Base-by-base conservation (phyloP, 441 rosid species). In the Pelargonium cotyledonis region DNA sequence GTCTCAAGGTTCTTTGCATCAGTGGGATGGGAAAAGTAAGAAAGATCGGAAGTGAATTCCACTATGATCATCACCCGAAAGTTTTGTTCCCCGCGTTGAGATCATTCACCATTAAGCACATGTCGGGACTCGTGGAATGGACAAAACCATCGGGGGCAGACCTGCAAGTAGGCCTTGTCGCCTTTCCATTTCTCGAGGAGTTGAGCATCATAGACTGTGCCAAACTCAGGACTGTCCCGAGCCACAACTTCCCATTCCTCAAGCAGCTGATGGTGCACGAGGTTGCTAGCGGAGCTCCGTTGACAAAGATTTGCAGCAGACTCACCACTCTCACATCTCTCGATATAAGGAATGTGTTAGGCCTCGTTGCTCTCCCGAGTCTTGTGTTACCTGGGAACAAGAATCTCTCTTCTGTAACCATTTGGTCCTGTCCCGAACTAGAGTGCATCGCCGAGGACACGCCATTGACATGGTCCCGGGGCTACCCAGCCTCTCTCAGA, bases 121-220 rank as follows among this genome's bases (percentile, higher is more conserved):
- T 63, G 73, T 8, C 18, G 0, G 23, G 8, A 9, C 15, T 46
- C 5, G 67, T 62, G 47, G 73, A 62, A 38, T 70, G 73, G 68
- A 21, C 58, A n/a, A 18, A 15, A 6, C 55, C 18, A 23, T 55
- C 67, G 8, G 44, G 8, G 14, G 15, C n/a, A 65, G 47, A 3
- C 21, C 21, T 6, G 29, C 29, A 26, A 26, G 29, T 26, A 26
- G 29, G 29, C 1, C 46, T 18, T 8, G 18, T 63, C 49, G 55
- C 66, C 55, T 78, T 78, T 66, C 80, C 82, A 65, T 19, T n/a
- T 29, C 76, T 76, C 1, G 62, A 65, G 62, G 63, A 63, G 7
- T 65, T 80, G 53, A 5, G 26, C 1, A 69, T 76, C 41, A 0
- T 0, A 1, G 1, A 2, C 0, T 72, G 76, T 61, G 16, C 1